Evolutionary conservation across 768 basidiomycete species (phyloP).

Genomic region (Serpula lacrymans): DNA sequence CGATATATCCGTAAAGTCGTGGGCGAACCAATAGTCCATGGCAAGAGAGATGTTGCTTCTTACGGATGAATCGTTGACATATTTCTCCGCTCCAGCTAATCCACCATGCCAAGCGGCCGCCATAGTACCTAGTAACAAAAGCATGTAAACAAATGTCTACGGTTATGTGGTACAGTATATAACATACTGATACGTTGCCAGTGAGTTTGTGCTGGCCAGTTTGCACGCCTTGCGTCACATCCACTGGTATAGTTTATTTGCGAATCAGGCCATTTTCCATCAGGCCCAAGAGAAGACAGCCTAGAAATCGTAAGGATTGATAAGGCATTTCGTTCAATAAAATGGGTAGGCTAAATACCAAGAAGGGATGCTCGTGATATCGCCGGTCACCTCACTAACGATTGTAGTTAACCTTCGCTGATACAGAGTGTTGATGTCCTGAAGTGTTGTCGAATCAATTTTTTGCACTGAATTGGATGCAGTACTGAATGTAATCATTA

Average conservation of each 20-base stretch:
- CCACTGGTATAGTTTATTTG: constrained; percentile 61
- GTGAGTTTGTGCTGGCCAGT: constrained; percentile 65
- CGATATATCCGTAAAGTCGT: constrained; percentile 50
- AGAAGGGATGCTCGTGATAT: constrained; percentile 23
- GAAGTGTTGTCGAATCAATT: constrained; percentile 14
- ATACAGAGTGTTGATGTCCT: constrained; percentile 33
- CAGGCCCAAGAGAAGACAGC: constrained; percentile 43
- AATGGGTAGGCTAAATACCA: constrained; percentile 10
- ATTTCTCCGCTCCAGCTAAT: constrained; percentile 36
- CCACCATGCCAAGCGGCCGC: constrained; percentile 58
- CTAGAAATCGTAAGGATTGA: constrained; percentile 22
- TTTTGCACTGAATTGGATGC: not conserved
- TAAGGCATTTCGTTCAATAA: not conserved
- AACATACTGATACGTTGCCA: constrained; percentile 51
- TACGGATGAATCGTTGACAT: constrained; percentile 38
- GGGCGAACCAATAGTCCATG: constrained; percentile 62
- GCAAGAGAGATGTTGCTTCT: constrained; percentile 42
- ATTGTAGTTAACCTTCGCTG: constrained; percentile 41
- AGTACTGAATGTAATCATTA: not conserved
- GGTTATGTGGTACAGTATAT: not conserved
- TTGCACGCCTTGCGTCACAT: constrained; percentile 58
- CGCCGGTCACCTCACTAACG: constrained; percentile 32
- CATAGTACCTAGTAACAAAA: constrained; percentile 40
- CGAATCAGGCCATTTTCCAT: constrained; percentile 54
- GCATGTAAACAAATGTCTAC: constrained; percentile 2